phyloP scores from a whole-genome alignment of 2,329 filamentous ascomycete genomes.

The Fusarium fujikuroi region DNA sequence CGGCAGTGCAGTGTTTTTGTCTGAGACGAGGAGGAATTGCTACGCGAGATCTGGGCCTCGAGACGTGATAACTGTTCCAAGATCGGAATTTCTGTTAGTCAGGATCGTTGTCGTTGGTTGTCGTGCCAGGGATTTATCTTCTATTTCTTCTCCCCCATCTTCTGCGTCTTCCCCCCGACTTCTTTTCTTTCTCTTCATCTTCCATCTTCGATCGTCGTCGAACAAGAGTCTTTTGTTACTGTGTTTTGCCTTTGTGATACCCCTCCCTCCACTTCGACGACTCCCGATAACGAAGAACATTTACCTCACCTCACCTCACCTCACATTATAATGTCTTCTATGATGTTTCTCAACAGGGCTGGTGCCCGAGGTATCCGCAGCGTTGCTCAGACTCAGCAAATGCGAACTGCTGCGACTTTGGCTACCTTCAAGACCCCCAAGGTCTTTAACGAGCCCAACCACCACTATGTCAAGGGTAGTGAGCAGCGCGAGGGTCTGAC shows the following conservation, averaged over 20 bases:
- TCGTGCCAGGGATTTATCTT: constrained; percentile 6
- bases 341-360: constrained; percentile 49
- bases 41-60: constrained; percentile 20
- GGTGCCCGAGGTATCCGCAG: constrained; percentile 48
- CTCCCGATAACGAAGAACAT: constrained; percentile 26
- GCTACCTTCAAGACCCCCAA: constrained; percentile 89
- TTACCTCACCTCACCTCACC: background rate
- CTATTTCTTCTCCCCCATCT: constrained; percentile 8
- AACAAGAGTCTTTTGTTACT: constrained; percentile 7
- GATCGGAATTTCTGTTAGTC: constrained; percentile 33
- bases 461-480: constrained; percentile 89
- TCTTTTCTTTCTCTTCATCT: constrained; percentile 10
- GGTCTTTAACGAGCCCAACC: constrained; percentile 94
- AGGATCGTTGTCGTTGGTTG: constrained; percentile 13
- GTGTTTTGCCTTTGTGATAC: constrained; percentile 38
- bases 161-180: background rate
- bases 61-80: constrained; percentile 24
- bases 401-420: constrained; percentile 64
- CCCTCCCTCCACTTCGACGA: constrained; percentile 23
- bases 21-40: constrained; percentile 4
- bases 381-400: constrained; percentile 46
- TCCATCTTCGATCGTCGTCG: constrained; percentile 32
- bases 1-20: constrained; percentile 5
- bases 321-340: constrained; percentile 48
- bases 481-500: constrained; percentile 80